phyloP scores from a whole-genome alignment of 495 filamentous ascomycete species.

The Podospora appendiculata region DNA sequence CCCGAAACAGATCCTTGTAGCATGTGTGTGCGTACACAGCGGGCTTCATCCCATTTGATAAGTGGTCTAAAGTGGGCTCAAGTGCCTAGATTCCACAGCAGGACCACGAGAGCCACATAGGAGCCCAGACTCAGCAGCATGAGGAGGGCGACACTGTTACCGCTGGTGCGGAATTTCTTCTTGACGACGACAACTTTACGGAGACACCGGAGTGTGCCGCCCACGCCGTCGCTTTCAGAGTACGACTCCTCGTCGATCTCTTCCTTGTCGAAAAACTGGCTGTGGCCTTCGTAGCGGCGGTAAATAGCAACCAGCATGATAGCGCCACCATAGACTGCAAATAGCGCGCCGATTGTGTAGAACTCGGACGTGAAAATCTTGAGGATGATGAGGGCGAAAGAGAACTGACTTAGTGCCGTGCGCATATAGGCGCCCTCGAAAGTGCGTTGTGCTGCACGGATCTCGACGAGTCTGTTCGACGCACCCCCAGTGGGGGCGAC shows the following conservation, averaged over 20 bases:
- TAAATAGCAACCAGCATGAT: constrained; percentile 74
- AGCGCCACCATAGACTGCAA: constrained; percentile 82
- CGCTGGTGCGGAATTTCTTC: constrained; percentile 85
- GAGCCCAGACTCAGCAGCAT: constrained; percentile 74
- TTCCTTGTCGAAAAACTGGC: constrained; percentile 73
- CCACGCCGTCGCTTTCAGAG: constrained; percentile 11
- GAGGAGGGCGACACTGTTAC: constrained; percentile 73
- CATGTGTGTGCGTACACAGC: too few relatives aligned
- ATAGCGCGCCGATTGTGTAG: constrained; percentile 86
- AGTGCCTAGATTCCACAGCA: constrained; percentile 53
- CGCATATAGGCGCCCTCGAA: constrained; percentile 97
- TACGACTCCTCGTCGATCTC: constrained; percentile 41
- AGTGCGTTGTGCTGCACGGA: constrained; percentile 88
- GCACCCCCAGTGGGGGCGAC: neutral
- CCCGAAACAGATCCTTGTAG: too few relatives aligned
- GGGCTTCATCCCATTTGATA: too few relatives aligned
- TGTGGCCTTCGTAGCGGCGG: constrained; percentile 81
- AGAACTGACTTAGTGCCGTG: constrained; percentile 89
- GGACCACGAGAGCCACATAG: constrained; percentile 69
- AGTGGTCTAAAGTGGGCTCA: constrained; percentile 6
- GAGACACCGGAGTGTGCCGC: constrained; percentile 1
- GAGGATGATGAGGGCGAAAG: constrained; percentile 85
- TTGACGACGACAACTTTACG: constrained; percentile 25
- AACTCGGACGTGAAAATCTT: constrained; percentile 96
- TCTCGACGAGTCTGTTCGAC: constrained; percentile 62